Conservation (phyloP, 2,329 filamentous ascomycete species). For the Penicillium sp. region DNA sequence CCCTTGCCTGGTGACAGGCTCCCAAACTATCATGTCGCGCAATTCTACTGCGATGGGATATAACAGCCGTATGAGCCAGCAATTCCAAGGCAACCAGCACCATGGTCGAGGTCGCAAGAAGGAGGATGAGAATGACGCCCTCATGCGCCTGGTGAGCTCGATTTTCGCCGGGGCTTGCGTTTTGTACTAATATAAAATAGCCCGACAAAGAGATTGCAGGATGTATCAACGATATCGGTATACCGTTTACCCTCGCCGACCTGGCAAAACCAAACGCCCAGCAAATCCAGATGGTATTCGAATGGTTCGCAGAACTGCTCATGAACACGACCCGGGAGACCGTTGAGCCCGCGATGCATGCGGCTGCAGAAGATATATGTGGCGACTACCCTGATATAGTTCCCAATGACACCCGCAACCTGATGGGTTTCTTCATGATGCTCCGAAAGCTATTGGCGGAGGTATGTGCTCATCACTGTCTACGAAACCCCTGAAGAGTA, state of each 20-base stretch:
- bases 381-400: conserved; percentile 76
- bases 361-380: conserved; percentile 77
- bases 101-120: conserved; percentile 45
- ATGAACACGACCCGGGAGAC: conserved; percentile 90
- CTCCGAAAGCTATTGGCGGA: conserved; percentile 68
- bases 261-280: conserved; percentile 87
- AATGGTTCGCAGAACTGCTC: conserved; percentile 90
- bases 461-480: conserved; percentile 27
- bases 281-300: conserved; percentile 93
- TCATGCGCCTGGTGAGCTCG: conserved; percentile 47
- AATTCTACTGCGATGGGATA: conserved; percentile 38
- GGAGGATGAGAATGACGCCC: conserved; percentile 50
- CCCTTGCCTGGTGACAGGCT: conserved; percentile 3
- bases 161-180: neutral
- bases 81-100: conserved; percentile 42
- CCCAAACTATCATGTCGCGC: neutral
- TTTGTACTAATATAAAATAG: conserved; percentile 29
- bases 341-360: conserved; percentile 88
- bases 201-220: conserved; percentile 75
- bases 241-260: conserved; percentile 76
- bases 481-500: neutral
- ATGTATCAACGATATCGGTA: conserved; percentile 94
- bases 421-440: conserved; percentile 91
- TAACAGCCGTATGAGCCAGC: conserved; percentile 46
- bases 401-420: conserved; percentile 76